Base-by-base conservation (phyloP, 1,139 yeast genomes). In the Yamadazyma blattariae region DNA sequence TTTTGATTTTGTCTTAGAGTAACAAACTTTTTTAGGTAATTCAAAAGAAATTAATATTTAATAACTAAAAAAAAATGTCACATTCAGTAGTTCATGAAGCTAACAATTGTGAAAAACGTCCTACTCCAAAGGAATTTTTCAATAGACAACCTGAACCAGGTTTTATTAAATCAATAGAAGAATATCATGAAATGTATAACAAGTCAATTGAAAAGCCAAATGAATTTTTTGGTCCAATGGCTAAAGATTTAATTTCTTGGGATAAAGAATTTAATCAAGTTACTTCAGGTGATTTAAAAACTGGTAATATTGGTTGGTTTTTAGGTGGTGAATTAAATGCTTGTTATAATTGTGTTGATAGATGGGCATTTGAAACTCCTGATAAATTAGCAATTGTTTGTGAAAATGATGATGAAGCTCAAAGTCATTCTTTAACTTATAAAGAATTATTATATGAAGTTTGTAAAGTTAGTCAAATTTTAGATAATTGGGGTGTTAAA, bases 271-370 rank as follows among this genome's bases (percentile, higher is more conserved):
- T 87, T 65, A 67, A 74, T 52, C 75, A 80, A 40, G 96, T 86
- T 38, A 73, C 74, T 50, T 57, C 78, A 30, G 96, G 97, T 18
- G 73, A 83, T 38, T 76, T 92, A 52, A 70, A 70, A 41, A 65
- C 79, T 46, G 97, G 96, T 48, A 95, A 90, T 54, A 73, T 80
- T 27, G 84, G 96, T 29, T 92, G 97, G 97, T 92, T 92, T 57
- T 64, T 88, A 35, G 92, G 88, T 44, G 98, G 98, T 57, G 82
- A 85, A 66, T 77, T 92, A 59, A 92, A 92, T 57, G 97, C 98
- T 33, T 75, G 88, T 41, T 90, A 83, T 71, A 92, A 92, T 72
- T 86, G 96, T 76, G 96, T 92, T 49, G 98, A 92, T 66, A 81
- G 97, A 70, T 95, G 88, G 57, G 98, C 98, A 8, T 75, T 84